Evolutionary conservation across 2,329 filamentous ascomycete genomes (phyloP), one percentile per base, ranked within the genome.

Genomic region (Ceratocystis alfenasii): DNA sequence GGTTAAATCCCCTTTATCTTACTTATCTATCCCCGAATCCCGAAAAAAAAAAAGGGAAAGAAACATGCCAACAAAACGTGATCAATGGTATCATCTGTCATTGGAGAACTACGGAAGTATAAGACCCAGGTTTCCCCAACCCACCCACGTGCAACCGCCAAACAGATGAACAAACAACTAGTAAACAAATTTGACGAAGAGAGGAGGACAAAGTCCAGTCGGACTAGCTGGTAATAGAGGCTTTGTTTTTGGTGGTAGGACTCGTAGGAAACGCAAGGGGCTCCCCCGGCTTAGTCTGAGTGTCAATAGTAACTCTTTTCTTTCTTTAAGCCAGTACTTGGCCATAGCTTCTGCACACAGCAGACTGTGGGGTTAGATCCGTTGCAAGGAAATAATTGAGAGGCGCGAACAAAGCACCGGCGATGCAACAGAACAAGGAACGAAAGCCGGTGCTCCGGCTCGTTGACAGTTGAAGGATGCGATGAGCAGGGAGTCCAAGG

Each of bases 351-450:
- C 36, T 17, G 25, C 60, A 62, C 60, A n/a, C 30, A 44, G 20
- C 36, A 17, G 33, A 30, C 25, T 59, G 17, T 59, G 17, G 55
- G 17, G 55, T 8, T n/a, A 12, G n/a, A 59, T 59, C 28, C 4
- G n/a, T 8, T 5, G 28, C 28, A 17, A 59, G n/a, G 28, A 36
- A 59, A n/a, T 28, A 59, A 17, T 20, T 59, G 28, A 17, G 12
- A 36, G 8, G 55, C 25, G 53, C 53, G 53, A 33, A 33, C 53
- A 30, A 57, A 57, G 53, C 53, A 33, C 53, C 53, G 53, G 53
- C 28, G 28, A 17, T 57, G 53, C 5, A 30, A n/a, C 28, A n/a
- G 5, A n/a, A 50, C 22, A 50, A 20, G 48, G 20, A 53, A 7
- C 10, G 22, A 53, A 28, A n/a, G 8, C 48, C 48, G 20, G 48